These are phyloP conservation scores for Pyracantha coccinea DNA, from an alignment of 331 rosid species.

Conservation along the genomic window DNA sequence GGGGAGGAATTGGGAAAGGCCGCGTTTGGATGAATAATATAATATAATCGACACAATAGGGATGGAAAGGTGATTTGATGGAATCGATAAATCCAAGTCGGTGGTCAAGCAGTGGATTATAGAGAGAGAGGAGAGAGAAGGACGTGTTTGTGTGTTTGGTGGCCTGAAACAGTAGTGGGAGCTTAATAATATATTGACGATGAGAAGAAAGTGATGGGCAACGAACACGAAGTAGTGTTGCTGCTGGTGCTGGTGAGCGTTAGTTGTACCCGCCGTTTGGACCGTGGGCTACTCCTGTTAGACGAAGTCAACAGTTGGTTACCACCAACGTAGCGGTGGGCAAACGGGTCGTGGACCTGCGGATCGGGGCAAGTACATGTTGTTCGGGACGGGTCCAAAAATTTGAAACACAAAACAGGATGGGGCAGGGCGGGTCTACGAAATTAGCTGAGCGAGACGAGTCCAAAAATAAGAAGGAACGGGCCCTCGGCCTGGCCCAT, in stretches of 20 bases:
- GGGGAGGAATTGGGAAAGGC: slow-evolving; percentile 19
- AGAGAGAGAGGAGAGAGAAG: slow-evolving; percentile 20
- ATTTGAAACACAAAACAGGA: no score
- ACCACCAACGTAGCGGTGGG: no score
- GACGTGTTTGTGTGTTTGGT: slow-evolving; percentile 18
- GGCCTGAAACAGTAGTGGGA: slow-evolving; percentile 5
- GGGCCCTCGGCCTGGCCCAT: no score
- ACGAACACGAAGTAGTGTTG: neutral
- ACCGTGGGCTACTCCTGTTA: neutral
- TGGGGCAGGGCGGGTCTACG: no score
- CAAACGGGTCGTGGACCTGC: no score
- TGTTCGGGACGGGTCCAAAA: no score
- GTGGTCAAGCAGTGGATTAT: slow-evolving; percentile 2
- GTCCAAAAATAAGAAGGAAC: no score
- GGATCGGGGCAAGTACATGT: no score
- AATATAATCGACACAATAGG: neutral
- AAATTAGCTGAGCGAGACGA: no score
- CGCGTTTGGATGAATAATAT: slow-evolving; percentile 6
- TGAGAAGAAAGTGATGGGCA: neutral
- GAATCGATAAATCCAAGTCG: neutral
- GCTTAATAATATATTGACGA: neutral
- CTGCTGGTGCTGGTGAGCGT: neutral
- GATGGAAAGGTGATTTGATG: neutral
- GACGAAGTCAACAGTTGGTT: no score
- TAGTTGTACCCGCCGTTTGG: slow-evolving; percentile 30